Percentiles rank a stretch among this genome's conserved stretches.
Conservation (phyloP, 257 asterid species). For the Solanum pennellii region DNA sequence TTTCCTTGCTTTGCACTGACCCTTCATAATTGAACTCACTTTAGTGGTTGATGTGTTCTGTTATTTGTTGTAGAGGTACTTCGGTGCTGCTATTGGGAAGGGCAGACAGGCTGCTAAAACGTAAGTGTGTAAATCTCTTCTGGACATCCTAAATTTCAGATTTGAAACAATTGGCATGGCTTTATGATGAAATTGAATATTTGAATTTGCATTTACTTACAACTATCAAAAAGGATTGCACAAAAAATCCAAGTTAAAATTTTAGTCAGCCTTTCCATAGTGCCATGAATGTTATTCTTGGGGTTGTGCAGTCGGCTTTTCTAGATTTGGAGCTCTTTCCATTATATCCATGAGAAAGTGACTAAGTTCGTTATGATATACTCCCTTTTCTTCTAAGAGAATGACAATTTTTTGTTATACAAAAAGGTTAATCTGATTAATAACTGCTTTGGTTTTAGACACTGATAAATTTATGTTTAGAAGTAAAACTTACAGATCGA, state of each 20-base stretch:
- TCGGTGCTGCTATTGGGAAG: slow-evolving; percentile 93
- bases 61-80: slow-evolving; percentile 53
- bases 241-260: neutral
- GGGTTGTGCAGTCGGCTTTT: neutral
- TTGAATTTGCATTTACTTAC: neutral
- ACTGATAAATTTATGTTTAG: neutral
- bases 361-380: neutral
- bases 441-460: neutral
- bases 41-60: neutral
- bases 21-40: neutral
- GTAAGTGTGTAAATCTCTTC: slow-evolving; percentile 29
- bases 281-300: neutral
- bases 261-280: neutral
- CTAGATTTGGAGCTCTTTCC: neutral
- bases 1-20: neutral
- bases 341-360: neutral
- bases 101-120: slow-evolving; percentile 98
- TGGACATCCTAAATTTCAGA: neutral
- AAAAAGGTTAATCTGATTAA: neutral
- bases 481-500: neutral
- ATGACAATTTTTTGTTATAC: neutral
- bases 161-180: neutral
- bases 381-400: neutral
- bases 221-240: neutral
- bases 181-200: neutral